Evolutionary conservation across 192 early-diverging fungal species (phyloP), one percentile per base, ranked within the genome.

Genomic region (Coemansia sp.): DNA sequence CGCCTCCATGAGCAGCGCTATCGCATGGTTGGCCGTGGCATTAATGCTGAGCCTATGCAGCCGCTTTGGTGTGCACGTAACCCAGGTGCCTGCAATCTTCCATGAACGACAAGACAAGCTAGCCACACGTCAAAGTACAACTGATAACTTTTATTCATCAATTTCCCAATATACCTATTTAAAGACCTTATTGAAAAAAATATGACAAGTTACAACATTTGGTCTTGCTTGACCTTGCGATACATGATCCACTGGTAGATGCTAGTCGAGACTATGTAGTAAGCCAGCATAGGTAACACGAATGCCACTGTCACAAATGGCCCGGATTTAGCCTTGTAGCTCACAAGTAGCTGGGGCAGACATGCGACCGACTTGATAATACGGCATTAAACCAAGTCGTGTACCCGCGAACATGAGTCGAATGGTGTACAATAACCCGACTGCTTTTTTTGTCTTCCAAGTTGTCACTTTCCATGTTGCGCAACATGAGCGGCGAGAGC

Each of bases 1-100:
- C 77, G 92, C 52, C 87, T 94, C 59, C 87, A 89, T 55, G 90
- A 91, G 67, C 88, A 89, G 77, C 89, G 92, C 12, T 92, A 87
- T 85, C 80, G 91, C 64, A 80, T 92, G 76, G 80, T 92, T n/a
- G 78, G 73, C 24, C 84, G 91, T 49, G 90, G 90, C 7, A 90
- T 91, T 57, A 67, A 66, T 27, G 90, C 91, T 8, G 88, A 90
- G 59, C 88, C 91, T 27, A 70, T 94, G 65, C 92, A 94, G 74
- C 92, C 90, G 1, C 78, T 91, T 31, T 91, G 90, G 90, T 91
- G 89, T 67, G 89, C 87, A 9, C 86, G 86, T 68, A 76, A 90
- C 77, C 89, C 88, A 6, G 85, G 85, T 24, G 60, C 52, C 1
- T 86, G 85, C 78, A 72, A 82, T 42, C 75, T 82, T n/a, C 79